A percentile compares a stretch with the other conserved stretches of the same genome.
These are phyloP conservation scores for Nemania diffusa DNA, from an alignment of 2,329 filamentous ascomycete species.

Conservation along the genomic window DNA sequence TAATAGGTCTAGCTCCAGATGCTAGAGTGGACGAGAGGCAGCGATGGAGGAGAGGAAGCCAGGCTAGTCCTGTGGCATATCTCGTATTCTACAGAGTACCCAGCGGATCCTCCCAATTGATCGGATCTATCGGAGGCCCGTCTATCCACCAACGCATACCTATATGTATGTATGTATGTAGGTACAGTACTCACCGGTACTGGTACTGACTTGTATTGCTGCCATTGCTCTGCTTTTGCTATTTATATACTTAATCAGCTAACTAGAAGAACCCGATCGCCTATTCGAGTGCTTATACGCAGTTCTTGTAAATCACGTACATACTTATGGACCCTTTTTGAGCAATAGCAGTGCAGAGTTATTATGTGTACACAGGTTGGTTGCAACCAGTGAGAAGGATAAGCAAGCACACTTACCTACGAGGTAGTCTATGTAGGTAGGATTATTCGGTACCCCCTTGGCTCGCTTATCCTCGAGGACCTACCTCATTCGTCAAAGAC, in stretches of 20 bases:
- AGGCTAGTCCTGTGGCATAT: slow-evolving; percentile 13
- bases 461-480: slow-evolving; percentile 1
- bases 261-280: neutral
- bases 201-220: neutral
- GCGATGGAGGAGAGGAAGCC: slow-evolving; percentile 4
- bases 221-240: neutral
- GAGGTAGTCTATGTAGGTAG: too few relatives aligned
- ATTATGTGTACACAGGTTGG: too few relatives aligned
- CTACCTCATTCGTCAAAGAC: slow-evolving; percentile 9
- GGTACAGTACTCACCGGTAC: neutral
- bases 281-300: too few relatives aligned
- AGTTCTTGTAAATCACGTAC: neutral
- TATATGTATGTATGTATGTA: too few relatives aligned
- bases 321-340: neutral
- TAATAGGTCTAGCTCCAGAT: neutral
- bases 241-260: neutral
- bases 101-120: slow-evolving; percentile 18
- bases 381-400: neutral
- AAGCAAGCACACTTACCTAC: too few relatives aligned
- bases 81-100: slow-evolving; percentile 31
- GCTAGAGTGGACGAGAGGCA: neutral
- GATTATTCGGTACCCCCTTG: neutral
- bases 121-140: slow-evolving; percentile 20
- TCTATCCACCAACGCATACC: too few relatives aligned
- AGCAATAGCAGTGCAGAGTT: neutral